These are phyloP conservation scores for Serpula lacrymans DNA, from an alignment of 768 basidiomycete species.

Conservation along the genomic window DNA sequence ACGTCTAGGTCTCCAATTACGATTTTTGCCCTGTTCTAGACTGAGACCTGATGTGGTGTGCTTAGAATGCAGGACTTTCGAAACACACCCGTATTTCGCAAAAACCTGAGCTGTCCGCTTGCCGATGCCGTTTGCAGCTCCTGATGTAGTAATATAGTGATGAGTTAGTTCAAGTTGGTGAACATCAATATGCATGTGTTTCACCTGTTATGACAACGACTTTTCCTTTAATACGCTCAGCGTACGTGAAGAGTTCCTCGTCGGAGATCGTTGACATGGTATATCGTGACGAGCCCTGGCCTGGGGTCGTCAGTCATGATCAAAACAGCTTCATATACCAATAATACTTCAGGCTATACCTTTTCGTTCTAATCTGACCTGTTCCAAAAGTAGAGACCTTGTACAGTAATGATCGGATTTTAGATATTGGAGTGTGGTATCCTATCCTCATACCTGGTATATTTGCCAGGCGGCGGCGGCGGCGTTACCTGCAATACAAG, in stretches of 20 bases:
- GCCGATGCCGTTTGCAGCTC: conserved; percentile 53
- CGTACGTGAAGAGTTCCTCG: conserved; percentile 40
- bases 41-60: not conserved
- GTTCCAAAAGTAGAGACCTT: no score
- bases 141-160: conserved; percentile 18
- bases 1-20: conserved; percentile 52
- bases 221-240: conserved; percentile 39
- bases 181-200: conserved; percentile 5
- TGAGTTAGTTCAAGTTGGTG: not conserved
- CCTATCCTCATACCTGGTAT: no score
- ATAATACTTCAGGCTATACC: no score
- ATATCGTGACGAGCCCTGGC: no score
- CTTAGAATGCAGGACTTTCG: not conserved
- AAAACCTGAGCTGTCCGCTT: conserved; percentile 48
- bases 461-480: no score
- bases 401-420: no score
- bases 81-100: conserved; percentile 46
- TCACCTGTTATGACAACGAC: conserved; percentile 54
- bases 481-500: no score
- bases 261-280: conserved; percentile 47
- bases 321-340: no score
- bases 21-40: conserved; percentile 41
- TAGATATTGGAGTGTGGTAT: no score
- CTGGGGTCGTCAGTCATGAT: no score
- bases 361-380: no score